Evolutionary conservation across 495 filamentous ascomycete species (phyloP), one percentile per base, ranked within the genome.

Genomic region (Apiosordaria backusii): DNA sequence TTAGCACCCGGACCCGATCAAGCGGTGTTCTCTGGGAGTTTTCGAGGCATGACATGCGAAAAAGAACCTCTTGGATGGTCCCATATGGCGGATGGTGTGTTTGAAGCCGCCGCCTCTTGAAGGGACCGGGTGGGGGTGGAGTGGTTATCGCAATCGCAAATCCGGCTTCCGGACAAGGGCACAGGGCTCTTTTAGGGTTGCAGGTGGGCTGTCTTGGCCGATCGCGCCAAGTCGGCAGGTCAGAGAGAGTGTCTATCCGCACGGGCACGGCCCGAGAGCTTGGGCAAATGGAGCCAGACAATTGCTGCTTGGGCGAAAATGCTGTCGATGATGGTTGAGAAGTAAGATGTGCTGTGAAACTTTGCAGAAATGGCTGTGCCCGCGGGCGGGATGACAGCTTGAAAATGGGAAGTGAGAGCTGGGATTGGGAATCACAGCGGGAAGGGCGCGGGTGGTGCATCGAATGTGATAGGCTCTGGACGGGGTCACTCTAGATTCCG

Each of bases 181-280:
- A 35, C 18, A 22, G 18, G 16, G 3, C 52, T 21, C 52, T 21
- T 21, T n/a, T 54, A 24, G 16, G 63, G 54, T 19, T 24, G 53
- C 13, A 18, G 18, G 60, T 26, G 62, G 19, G 26, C 15, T 21
- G 67, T 58, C 66, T 68, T 71, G 66, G 66, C 69, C 19, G 57
- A 63, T 60, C 57, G 63, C 16, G 69, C 69, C 69, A 68, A 68
- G 69, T 26, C 69, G 66, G 66, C 61, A 22, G 50, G n/a, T 23
- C 52, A 55, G 52, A 64, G 63, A n/a, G 59, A 65, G 60, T 50
- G 27, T 45, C 27, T 45, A 53, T 63, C 61, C 50, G 50, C 52
- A 23, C n/a, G 52, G 52, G 52, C 52, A 55, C 52, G 52, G 52
- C 52, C 52, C 52, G 52, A 55, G 52, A 55, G n/a, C 52, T 55